phyloP scores from a whole-genome alignment of 31 red algal genomes.

The Porphyra umbilicalis region DNA sequence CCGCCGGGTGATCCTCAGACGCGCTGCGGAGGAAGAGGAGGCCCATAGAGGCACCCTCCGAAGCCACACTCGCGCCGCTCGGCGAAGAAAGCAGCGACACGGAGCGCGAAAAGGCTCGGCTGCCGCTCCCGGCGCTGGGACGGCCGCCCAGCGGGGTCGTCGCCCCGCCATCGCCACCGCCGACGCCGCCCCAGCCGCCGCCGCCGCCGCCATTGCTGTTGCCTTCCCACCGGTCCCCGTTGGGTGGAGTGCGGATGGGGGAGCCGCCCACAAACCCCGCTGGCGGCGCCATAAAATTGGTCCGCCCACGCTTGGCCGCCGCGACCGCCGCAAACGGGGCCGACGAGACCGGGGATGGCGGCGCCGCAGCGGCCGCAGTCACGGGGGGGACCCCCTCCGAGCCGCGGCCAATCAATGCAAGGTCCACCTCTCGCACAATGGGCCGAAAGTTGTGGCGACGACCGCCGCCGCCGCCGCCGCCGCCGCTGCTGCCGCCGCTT shows the following conservation, averaged over 20 bases:
- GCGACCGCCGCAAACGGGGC: not conserved
- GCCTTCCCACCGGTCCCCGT: no score
- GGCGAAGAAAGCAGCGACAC: not conserved
- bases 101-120: not conserved
- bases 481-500: not conserved
- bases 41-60: not conserved
- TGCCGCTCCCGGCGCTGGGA: not conserved
- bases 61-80: not conserved
- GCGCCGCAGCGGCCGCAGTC: not conserved
- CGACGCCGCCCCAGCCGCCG: not conserved
- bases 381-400: not conserved
- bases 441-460: not conserved
- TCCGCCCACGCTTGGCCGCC: no score
- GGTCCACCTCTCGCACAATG: not conserved
- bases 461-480: not conserved
- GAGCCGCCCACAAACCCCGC: no score
- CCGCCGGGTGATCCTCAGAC: not conserved
- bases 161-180: not conserved
- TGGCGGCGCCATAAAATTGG: no score
- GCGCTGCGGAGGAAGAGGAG: not conserved
- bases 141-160: not conserved
- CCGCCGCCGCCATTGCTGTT: not conserved
- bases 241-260: no score
- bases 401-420: not conserved
- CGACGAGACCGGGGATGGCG: not conserved